Evolutionary conservation across 1,284 basidiomycete species (phyloP), one percentile per base, ranked within the genome.

Genomic region (Inonotus hispidus): DNA sequence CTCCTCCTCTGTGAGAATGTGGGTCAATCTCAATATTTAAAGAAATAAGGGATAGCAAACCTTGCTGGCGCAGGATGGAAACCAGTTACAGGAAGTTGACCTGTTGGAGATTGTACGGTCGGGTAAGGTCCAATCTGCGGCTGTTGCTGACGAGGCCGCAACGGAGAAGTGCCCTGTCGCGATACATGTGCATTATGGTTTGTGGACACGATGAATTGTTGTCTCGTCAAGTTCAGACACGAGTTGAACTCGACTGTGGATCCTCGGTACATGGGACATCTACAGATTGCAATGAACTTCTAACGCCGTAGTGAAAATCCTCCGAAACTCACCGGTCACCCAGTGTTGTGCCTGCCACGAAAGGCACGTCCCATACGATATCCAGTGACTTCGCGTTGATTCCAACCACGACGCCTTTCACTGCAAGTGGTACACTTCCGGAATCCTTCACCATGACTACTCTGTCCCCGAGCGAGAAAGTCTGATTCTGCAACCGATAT

Each of bases 391-490:
- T 91, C 11, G 86, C 77, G 67, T 87, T 90, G 68, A 99, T 77
- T 3, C 95, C 94, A 58, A 99, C 84, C 16, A 98, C 94, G 8
- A 96, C 92, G 45, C 97, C 97, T 72, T 96, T 96, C 59, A 90
- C 90, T 1, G 88, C 87, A 10, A 98, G 79, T 0, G 95, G 95
- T 0, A 99, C 94, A 25, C 88, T 87, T n/a, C 96, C 96, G 0
- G 92, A 87, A 72, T 99, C 96, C 66, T 93, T 88, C 1, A 98
- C 94, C 88, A 96, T 96, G 29, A 92, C 90, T 41, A 98, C 95
- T 13, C 97, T 84, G 74, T 99, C 96, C n/a, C 96, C 96, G 2
- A 98, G 81, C 0, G 80, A 77, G 70, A 98, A 99, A n/a, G 75
- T 77, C 73, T 99, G 97, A 58, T 90, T 90, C 68, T 95, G 93